Base-by-base conservation (phyloP, 371 early-diverging fungal species). In the Umbelopsis sp. region DNA sequence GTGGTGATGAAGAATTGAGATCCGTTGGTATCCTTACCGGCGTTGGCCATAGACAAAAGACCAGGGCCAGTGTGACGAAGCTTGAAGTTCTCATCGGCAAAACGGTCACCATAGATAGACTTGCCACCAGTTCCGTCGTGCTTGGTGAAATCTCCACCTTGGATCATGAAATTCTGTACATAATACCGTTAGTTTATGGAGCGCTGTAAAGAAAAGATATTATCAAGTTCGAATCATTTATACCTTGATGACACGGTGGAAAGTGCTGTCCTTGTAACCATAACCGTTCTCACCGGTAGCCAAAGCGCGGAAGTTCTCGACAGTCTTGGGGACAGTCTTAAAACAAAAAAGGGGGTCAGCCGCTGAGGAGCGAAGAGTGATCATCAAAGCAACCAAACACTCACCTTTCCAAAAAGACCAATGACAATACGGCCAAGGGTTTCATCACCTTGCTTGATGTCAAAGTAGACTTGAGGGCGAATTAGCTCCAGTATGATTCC, bases 1-100 rank as follows among this genome's bases (percentile, higher is more conserved):
- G 95, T 92, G 29, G 95, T 95, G 74, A 98, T 94, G 77, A 97
- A 98, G 86, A 99, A 98, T 87, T 99, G 99, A 65, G 96, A 95
- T 25, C 99, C 99, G 77, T 99, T 99, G 57, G 99, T 97, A 77
- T 98, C 81, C 70, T 84, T 79, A 53, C 97, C 99, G 67, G 94
- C 84, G 75, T 98, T 98, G 66, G 99, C 99, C 99, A 98, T 98
- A 35, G 92, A 92, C 48, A 98, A 83, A 45, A 94, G 82, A 45
- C 96, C 96, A 63, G 90, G 86, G 12, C 86, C 91, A 72, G 87
- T 87, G 78, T 99, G 99, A 46, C 80, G 81, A 44, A 93, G 80
- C 76, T 91, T 91, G 75, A 96, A 95, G 92, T 97, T 98, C 85
- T 99, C 99, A 82, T 99, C 99, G 0, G 75, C 80, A 76, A 99